Conservation (phyloP, 495 filamentous ascomycete species). For the Apiosordaria backusii region DNA sequence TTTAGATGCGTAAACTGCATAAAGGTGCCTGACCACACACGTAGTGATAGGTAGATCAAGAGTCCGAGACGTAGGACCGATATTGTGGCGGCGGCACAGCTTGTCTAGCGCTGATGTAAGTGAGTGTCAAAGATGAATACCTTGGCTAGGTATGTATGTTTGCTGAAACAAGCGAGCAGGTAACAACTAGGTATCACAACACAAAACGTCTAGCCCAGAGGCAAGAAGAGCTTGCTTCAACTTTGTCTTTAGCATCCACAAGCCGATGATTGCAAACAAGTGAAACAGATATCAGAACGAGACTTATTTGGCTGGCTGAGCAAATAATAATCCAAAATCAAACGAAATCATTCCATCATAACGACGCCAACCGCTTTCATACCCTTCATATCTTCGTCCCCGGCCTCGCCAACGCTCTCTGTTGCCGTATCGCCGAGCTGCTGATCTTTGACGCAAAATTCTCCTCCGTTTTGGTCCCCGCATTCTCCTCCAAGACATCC, state of each 20-base stretch:
- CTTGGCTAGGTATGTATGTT: too few relatives aligned
- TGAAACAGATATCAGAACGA: not conserved
- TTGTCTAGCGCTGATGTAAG: not conserved
- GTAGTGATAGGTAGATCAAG: not conserved
- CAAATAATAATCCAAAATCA: not conserved
- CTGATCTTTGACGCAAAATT: conserved; percentile 83
- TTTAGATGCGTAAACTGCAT: not conserved
- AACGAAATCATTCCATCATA: not conserved
- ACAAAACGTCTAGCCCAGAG: too few relatives aligned
- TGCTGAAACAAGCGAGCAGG: too few relatives aligned
- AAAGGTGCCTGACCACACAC: not conserved
- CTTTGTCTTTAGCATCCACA: too few relatives aligned
- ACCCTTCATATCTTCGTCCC: conserved; percentile 18
- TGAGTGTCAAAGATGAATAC: too few relatives aligned
- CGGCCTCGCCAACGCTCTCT: conserved; percentile 32
- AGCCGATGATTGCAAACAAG: not conserved
- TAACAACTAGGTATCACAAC: too few relatives aligned
- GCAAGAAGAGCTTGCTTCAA: too few relatives aligned
- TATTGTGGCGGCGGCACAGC: not conserved
- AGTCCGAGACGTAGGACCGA: not conserved
- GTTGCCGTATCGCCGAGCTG: conserved; percentile 64
- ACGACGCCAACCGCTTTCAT: not conserved
- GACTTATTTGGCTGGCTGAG: not conserved
- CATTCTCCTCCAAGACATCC: conserved; percentile 49
- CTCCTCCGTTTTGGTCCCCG: conserved; percentile 35